Base-by-base conservation (phyloP, 225 moss, liverwort and hornwort species). In the Bryum argenteum region DNA sequence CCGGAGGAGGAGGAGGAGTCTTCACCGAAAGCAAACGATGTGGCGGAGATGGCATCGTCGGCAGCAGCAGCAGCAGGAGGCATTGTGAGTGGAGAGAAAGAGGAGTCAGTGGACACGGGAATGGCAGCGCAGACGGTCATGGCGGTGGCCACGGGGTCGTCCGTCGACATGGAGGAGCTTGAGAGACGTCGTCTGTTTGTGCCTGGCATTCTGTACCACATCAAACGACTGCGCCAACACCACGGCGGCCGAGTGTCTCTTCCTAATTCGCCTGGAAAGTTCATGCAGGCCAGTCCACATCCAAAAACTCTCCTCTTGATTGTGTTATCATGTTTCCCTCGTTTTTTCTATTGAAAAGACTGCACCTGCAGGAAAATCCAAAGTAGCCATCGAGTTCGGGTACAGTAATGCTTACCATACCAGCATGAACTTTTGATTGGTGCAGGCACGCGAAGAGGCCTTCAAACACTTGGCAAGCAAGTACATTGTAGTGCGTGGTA, bases 401-500 rank as follows among this genome's bases (percentile, higher is more conserved):
- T 33, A 33, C 33, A 33, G 4, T 33, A 6, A n/a, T 4, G 33
- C 33, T 33, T 6, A 33, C 33, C 33, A 33, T 33, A 4, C 33
- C 33, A 33, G 4, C 4, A 33, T 33, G 33, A 33, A 33, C 4
- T 4, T 33, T 6, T 33, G 51, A 8, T 52, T 39, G 48, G 6
- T 60, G 39, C 24, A 71, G 75, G 58, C 70, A 33, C 37, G 24
- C 0, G 69, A 65, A 70, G 71, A 75, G 21, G 75, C 70, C 10
- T 51, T 21, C 1, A 58, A 22, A 63, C 66, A 54, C 23, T 13
- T 42, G 8, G 33, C 42, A 52, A 76, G 55, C 45, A 77, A 73
- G 28, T 75, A 82, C 40, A 68, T 84, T 10, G 80, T 93, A n/a
- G 76, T 90, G 11, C 63, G 80, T 57, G 90, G 88, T 14, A 12